Base-by-base conservation (phyloP, 2,329 filamentous ascomycete species). In the Emergomyces pasteurianus region DNA sequence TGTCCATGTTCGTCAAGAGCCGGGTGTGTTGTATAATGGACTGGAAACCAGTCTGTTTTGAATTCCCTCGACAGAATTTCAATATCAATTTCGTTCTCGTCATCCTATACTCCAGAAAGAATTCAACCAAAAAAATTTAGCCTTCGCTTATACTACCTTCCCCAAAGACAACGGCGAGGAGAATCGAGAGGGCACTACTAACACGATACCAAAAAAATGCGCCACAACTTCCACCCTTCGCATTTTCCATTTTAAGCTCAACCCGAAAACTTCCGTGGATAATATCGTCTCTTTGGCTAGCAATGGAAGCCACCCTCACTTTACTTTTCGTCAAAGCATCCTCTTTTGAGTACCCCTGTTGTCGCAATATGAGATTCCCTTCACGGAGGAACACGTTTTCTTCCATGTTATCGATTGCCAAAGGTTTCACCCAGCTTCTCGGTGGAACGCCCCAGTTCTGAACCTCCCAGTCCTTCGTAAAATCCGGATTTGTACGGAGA, bases 201-300 rank as follows among this genome's bases (percentile, higher is more conserved):
- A 70, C 69, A 63, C 65, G 65, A 64, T 70, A 71, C 69, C 69
- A 71, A 58, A 71, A 71, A 52, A 71, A 70, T 40, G 65, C 65
- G 12, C 64, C 67, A 60, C 68, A 68, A 26, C 67, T 67, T 23
- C 69, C 69, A 14, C 69, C 68, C 3, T 61, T 60, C 28, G 65
- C 66, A 42, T 67, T 66, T 60, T 67, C 62, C 52, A 70, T 49
- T 55, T 68, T 69, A 54, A 69, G 63, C 46, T 68, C 64, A 12
- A 65, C 60, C 49, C 67, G 62, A 47, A 69, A 71, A 38, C 68
- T 70, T 34, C 68, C 68, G 58, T 70, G 63, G 9, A 66, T 56
- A 42, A 70, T 66, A 59, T 70, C 65, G 12, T 61, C 60, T 18
- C 52, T 62, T 50, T 63, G 58, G 36, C 65, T 66, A 28, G 68